Percentiles rank a stretch among this genome's conserved stretches.
phyloP scores from a whole-genome alignment of 1,284 basidiomycete genomes.

The Ustilago nuda region DNA sequence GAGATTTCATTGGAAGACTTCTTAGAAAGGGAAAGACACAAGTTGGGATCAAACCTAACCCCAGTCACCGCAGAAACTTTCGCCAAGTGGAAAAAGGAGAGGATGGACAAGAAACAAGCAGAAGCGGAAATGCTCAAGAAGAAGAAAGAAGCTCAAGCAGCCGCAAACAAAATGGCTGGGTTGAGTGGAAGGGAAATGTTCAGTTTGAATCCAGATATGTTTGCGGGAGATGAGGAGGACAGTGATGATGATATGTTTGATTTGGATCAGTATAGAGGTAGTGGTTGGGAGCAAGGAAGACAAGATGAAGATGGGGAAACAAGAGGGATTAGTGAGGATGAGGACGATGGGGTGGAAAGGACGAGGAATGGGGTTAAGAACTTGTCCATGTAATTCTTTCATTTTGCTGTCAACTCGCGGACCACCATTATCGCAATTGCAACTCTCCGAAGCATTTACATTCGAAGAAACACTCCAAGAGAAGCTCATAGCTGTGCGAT shows the following conservation, averaged over 20 bases:
- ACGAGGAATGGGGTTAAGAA: constrained; percentile 23
- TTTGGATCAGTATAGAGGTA: constrained; percentile 60
- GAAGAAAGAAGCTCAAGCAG: constrained; percentile 84
- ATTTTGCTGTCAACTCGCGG: too few relatives aligned
- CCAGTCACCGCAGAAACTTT: constrained; percentile 96
- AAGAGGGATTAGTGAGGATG: constrained; percentile 31
- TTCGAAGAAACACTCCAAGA: too few relatives aligned
- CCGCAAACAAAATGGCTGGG: constrained; percentile 89
- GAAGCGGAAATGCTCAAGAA: constrained; percentile 89
- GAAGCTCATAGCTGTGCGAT: too few relatives aligned
- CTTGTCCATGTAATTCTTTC: constrained; percentile 14
- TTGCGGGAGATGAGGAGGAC: constrained; percentile 77
- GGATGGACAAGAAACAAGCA: constrained; percentile 75
- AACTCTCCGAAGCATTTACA: too few relatives aligned
- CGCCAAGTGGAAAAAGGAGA: constrained; percentile 86
- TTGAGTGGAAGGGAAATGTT: constrained; percentile 97
- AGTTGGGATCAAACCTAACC: constrained; percentile 76
- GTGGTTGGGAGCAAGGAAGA: constrained; percentile 62
- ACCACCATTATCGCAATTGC: too few relatives aligned
- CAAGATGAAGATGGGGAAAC: constrained; percentile 50
- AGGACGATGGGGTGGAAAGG: background rate
- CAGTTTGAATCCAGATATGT: constrained; percentile 92
- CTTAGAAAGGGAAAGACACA: constrained; percentile 96
- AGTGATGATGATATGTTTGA: constrained; percentile 68
- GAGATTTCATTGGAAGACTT: constrained; percentile 95